Evolutionary conservation across 257 asterid species (phyloP).

Genomic region (Nicotiana tomentosiformis): DNA sequence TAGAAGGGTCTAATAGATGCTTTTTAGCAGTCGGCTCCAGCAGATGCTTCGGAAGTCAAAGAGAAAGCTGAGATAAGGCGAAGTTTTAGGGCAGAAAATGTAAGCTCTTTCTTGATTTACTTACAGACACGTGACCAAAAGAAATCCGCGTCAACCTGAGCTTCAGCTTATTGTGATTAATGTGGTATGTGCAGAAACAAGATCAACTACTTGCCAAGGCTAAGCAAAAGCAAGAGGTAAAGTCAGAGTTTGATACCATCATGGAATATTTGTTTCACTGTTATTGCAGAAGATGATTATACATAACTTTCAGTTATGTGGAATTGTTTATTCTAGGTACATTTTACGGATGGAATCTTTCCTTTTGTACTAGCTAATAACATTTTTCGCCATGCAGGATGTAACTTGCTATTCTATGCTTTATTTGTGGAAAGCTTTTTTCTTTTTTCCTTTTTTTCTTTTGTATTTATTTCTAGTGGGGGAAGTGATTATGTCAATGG

Average conservation of each 20-base stretch:
- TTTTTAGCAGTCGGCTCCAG: constrained; percentile 49
- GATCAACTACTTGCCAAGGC: constrained; percentile 61
- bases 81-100: constrained; percentile 50
- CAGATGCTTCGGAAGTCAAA: constrained; percentile 25
- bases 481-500: neutral
- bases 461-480: neutral
- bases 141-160: neutral
- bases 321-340: neutral
- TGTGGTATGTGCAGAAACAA: constrained; percentile 52
- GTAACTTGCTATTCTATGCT: neutral
- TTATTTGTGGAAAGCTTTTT: neutral
- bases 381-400: neutral
- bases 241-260: neutral
- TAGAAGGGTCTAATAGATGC: constrained; percentile 8
- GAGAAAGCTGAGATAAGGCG: constrained; percentile 39
- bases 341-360: neutral
- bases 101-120: constrained; percentile 29
- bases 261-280: neutral
- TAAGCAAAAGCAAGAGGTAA: constrained; percentile 72
- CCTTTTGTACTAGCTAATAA: neutral
- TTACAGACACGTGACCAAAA: neutral
- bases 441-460: neutral
- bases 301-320: neutral
- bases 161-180: neutral
- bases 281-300: neutral